Evolutionary conservation across 306 rosid species (phyloP).

Genomic region (Quercus agrifolia): DNA sequence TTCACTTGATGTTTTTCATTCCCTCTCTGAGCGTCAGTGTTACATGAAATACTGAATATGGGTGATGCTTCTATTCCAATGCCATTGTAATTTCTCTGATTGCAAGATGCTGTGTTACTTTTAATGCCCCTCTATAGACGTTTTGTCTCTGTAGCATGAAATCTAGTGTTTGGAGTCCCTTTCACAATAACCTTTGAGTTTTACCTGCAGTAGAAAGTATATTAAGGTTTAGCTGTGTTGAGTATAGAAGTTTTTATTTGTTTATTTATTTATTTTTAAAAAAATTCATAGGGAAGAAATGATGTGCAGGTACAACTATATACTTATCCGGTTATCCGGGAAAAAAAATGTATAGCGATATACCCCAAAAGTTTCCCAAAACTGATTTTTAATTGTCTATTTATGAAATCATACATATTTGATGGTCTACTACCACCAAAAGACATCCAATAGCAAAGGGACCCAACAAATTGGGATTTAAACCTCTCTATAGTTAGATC

Average conservation of each 20-base stretch:
- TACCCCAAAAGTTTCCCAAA: no score
- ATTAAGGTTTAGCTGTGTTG: background rate
- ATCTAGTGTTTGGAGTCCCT: background rate
- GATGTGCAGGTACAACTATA: no score
- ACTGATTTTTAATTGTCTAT: no score
- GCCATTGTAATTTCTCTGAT: background rate
- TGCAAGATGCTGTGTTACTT: background rate
- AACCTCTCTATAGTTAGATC: no score
- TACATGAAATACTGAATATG: background rate
- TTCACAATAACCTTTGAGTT: background rate
- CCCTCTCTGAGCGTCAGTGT: background rate
- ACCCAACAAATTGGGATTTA: no score
- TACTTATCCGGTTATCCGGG: no score
- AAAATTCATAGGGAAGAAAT: no score
- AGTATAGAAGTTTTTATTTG: background rate
- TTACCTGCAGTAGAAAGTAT: background rate
- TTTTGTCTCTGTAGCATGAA: background rate
- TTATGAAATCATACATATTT: no score
- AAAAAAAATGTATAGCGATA: no score
- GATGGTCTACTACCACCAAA: no score
- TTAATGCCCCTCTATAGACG: background rate
- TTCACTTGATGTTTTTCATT: constrained; percentile 3
- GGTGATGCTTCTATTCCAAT: background rate
- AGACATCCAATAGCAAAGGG: no score
- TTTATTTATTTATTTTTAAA: no score